phyloP scores from a whole-genome alignment of 371 early-diverging fungal species.

The Syncephalastrum racemosum region DNA sequence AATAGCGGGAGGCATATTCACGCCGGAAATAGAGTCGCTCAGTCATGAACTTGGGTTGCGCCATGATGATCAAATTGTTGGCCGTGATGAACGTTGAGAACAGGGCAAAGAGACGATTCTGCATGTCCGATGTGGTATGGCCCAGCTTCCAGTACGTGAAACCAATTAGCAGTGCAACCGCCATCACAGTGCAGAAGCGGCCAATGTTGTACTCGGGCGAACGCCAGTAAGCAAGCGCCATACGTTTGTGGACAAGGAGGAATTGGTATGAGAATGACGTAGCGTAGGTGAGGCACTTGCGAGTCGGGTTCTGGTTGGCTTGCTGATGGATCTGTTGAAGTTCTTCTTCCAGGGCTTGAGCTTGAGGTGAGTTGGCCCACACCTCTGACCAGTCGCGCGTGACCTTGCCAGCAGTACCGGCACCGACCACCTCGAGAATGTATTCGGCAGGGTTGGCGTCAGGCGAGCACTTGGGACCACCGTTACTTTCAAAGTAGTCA shows the following conservation, averaged over 20 bases:
- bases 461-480: conserved; percentile 52
- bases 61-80: conserved; percentile 50
- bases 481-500: conserved; percentile 60
- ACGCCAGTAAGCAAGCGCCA: conserved; percentile 60
- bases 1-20: conserved; percentile 65
- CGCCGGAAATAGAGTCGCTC: too few relatives aligned
- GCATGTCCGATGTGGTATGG: conserved; percentile 50
- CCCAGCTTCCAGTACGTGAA: conserved; percentile 60
- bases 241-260: conserved; percentile 45
- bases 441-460: conserved; percentile 72
- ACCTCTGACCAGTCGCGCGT: conserved; percentile 54
- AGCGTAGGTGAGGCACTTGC: conserved; percentile 30
- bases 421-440: conserved; percentile 58
- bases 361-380: conserved; percentile 49
- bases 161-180: conserved; percentile 49
- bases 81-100: conserved; percentile 65
- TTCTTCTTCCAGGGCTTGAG: conserved; percentile 22
- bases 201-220: conserved; percentile 60
- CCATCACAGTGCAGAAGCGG: conserved; percentile 42
- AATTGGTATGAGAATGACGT: conserved; percentile 38
- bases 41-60: conserved; percentile 65
- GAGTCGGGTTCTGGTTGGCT: conserved; percentile 17
- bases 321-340: conserved; percentile 21
- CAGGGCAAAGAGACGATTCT: conserved; percentile 66
- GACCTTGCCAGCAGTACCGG: conserved; percentile 44